A percentile compares a stretch with the other conserved stretches of the same genome.
Conservation (phyloP, 179 eudicot species). For the Silene vulgaris region DNA sequence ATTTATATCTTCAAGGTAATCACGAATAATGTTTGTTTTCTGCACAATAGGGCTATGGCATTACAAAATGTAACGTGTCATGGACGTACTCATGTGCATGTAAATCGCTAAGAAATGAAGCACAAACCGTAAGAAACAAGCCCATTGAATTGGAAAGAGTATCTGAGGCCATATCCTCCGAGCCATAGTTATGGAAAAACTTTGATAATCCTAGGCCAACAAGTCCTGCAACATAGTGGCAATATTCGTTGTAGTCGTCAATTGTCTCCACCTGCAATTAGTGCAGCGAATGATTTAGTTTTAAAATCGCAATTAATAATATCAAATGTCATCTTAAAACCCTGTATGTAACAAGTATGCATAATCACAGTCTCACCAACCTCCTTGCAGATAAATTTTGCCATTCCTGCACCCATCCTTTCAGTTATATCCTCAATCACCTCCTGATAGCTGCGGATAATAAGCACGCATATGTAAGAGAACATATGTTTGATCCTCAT, state of each 20-base stretch:
- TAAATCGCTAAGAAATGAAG: conserved; percentile 24
- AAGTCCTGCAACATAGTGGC: conserved; percentile 95
- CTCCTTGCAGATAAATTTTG: conserved; percentile 92
- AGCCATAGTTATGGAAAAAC: conserved; percentile 84
- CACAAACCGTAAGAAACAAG: conserved; percentile 81
- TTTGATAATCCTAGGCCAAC: conserved; percentile 92
- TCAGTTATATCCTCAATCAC: conserved; percentile 85
- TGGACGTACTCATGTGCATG: too few species aligned
- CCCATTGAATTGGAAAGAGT: conserved; percentile 81
- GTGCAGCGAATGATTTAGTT: background rate
- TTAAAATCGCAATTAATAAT: background rate
- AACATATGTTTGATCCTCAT: background rate
- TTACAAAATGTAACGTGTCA: too few species aligned
- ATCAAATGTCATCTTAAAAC: too few species aligned
- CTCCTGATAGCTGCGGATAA: conserved; percentile 65
- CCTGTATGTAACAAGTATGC: too few species aligned
- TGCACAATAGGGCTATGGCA: too few species aligned
- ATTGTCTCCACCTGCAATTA: conserved; percentile 69
- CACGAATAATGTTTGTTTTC: too few species aligned
- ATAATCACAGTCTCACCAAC: conserved; percentile 30
- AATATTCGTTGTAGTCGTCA: conserved; percentile 88
- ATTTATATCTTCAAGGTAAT: too few species aligned
- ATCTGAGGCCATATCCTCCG: conserved; percentile 67
- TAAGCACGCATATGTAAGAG: background rate
- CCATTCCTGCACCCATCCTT: conserved; percentile 99